These are phyloP conservation scores for Yamadazyma dendronema DNA, from an alignment of 1,139 yeast species.

Conservation along the genomic window DNA sequence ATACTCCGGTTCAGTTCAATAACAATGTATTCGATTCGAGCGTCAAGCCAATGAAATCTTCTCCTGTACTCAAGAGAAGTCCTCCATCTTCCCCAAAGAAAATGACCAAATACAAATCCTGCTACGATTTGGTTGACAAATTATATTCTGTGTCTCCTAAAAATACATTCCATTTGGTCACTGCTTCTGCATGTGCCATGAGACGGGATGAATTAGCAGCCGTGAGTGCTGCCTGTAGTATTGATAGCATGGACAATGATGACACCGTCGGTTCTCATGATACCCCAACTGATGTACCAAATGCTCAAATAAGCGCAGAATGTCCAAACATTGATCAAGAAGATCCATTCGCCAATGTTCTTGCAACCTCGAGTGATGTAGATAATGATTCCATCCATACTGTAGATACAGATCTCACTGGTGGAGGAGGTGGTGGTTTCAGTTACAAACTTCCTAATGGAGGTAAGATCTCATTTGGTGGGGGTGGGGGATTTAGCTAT, in stretches of 20 bases:
- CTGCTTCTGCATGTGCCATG: slow-evolving; percentile 31
- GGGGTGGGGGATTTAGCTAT: slow-evolving; percentile 29
- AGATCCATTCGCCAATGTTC: not conserved
- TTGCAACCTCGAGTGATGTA: slow-evolving; percentile 1
- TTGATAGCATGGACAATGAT: slow-evolving; percentile 1
- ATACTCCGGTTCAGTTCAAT: slow-evolving; percentile 4
- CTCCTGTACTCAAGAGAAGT: slow-evolving; percentile 3
- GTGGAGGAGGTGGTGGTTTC: slow-evolving; percentile 27
- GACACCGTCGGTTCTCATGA: not conserved
- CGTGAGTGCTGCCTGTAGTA: slow-evolving; percentile 1
- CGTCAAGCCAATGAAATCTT: slow-evolving; percentile 5
- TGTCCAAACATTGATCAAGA: slow-evolving; percentile 4
- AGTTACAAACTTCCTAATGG: slow-evolving; percentile 24
- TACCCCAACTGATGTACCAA: not conserved
- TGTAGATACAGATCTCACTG: slow-evolving; percentile 20
- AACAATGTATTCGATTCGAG: slow-evolving; percentile 4
- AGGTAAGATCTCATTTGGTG: slow-evolving; percentile 25
- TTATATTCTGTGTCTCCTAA: slow-evolving; percentile 42
- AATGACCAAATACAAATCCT: slow-evolving; percentile 19
- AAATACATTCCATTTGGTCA: slow-evolving; percentile 35
- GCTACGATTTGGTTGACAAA: slow-evolving; percentile 32
- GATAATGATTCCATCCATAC: slow-evolving; percentile 9
- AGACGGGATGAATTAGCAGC: slow-evolving; percentile 11
- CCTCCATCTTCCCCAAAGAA: slow-evolving; percentile 3
- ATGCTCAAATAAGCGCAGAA: no score